Evolutionary conservation across 1,139 yeast genomes (phyloP).

Genomic region (Yamadazyma kanchanaburiensis): DNA sequence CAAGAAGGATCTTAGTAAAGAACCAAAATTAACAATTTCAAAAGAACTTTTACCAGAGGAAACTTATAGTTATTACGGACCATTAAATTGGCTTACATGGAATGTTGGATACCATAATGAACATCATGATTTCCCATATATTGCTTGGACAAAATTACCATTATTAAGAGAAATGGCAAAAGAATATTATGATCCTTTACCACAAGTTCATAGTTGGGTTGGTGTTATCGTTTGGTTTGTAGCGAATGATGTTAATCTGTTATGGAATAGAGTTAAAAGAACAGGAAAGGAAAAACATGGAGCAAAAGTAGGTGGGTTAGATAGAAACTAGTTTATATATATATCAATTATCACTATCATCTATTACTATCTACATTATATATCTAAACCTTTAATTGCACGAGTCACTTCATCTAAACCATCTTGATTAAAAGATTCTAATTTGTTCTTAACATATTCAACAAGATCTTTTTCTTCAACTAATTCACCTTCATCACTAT

Average conservation of each 20-base stretch:
- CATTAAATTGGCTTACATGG: conserved; percentile 75
- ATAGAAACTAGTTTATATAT: conserved; percentile 15
- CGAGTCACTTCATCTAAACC: conserved; percentile 59
- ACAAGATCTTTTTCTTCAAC: conserved; percentile 61
- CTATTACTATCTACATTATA: not conserved
- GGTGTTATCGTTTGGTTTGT: conserved; percentile 74
- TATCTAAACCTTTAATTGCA: conserved; percentile 44
- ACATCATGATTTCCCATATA: conserved; percentile 92
- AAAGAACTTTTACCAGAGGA: conserved; percentile 55
- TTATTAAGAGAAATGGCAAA: conserved; percentile 62
- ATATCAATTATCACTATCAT: not conserved
- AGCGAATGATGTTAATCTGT: conserved; percentile 59
- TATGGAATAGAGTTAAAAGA: conserved; percentile 83
- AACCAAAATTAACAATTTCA: conserved; percentile 22
- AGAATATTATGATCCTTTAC: conserved; percentile 82
- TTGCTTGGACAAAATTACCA: conserved; percentile 85
- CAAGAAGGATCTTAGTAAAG: conserved; percentile 13
- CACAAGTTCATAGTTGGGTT: conserved; percentile 75
- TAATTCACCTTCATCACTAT: conserved; percentile 83
- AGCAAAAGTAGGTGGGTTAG: conserved; percentile 17
- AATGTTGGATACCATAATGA: conserved; percentile 93
- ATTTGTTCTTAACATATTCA: conserved; percentile 50
- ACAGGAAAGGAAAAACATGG: conserved; percentile 40
- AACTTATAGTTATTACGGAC: conserved; percentile 86
- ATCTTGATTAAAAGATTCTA: conserved; percentile 39